phyloP scores from a whole-genome alignment of 2,329 filamentous ascomycete genomes.

The Biscogniauxia mediterranea region DNA sequence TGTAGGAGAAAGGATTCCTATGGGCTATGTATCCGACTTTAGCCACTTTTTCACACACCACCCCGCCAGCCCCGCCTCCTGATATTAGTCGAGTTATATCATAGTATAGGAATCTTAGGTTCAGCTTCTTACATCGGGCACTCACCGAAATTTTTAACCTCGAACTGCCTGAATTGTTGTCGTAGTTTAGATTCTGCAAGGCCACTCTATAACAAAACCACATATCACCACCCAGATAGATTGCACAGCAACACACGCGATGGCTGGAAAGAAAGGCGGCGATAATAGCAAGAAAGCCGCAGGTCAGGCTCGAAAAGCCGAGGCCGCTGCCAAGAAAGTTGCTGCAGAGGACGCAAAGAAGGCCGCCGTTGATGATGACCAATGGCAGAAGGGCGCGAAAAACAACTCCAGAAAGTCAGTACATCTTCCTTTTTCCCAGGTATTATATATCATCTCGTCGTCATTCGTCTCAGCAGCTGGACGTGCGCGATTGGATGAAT shows the following conservation, averaged over 20 bases:
- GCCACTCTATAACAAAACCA: too few species aligned
- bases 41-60: too few species aligned
- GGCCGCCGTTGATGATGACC: conserved; percentile 64
- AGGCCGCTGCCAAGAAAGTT: conserved; percentile 77
- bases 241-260: conserved; percentile 31
- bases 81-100: too few species aligned
- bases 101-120: too few species aligned
- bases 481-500: too few species aligned
- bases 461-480: too few species aligned
- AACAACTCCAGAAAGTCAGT: conserved; percentile 81
- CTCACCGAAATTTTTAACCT: too few species aligned
- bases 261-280: conserved; percentile 71
- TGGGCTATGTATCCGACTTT: not conserved
- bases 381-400: conserved; percentile 88
- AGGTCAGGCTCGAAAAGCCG: conserved; percentile 90
- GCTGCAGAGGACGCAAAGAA: conserved; percentile 67
- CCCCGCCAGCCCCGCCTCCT: conserved; percentile 5
- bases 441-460: too few species aligned
- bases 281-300: conserved; percentile 87
- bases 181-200: too few species aligned
- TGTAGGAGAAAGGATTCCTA: not conserved
- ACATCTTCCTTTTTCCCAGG: not conserved
- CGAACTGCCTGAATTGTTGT: too few species aligned
- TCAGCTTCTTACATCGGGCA: too few species aligned
- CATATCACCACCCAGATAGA: too few species aligned